phyloP scores from a whole-genome alignment of 1,139 yeast genomes.

The Diutina mesorugosa region DNA sequence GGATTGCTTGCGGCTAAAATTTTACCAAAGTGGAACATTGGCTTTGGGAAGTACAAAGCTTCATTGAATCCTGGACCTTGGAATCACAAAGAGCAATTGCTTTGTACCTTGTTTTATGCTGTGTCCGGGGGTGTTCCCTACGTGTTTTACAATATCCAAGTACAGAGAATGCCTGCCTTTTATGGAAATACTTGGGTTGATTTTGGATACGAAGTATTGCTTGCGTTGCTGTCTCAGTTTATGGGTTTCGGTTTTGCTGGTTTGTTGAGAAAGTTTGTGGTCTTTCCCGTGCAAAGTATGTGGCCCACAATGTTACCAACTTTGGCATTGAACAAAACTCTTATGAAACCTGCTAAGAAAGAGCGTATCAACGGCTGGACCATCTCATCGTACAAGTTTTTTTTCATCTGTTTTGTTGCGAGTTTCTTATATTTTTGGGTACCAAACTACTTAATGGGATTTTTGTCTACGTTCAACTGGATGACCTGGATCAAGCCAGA shows the following conservation, averaged over 20 bases:
- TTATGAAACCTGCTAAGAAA: conserved; percentile 26
- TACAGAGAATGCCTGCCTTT: conserved; percentile 11
- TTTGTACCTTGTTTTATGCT: conserved; percentile 34
- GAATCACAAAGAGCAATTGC: conserved; percentile 59
- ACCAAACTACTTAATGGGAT: conserved; percentile 38
- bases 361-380: conserved; percentile 40
- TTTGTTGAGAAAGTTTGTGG: conserved; percentile 31
- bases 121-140: conserved; percentile 28
- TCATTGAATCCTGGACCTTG: conserved; percentile 50
- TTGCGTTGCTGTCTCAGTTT: conserved; percentile 22
- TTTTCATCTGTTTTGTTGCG: conserved; percentile 16
- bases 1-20: conserved; percentile 27
- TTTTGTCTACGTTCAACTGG: conserved; percentile 48
- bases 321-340: conserved; percentile 43
- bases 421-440: conserved; percentile 45
- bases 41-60: conserved; percentile 18
- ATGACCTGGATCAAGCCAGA: conserved; percentile 49
- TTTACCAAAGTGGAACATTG: conserved; percentile 38
- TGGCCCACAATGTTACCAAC: conserved; percentile 49
- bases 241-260: conserved; percentile 3
- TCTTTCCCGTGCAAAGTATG: conserved; percentile 41
- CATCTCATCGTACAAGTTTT: conserved; percentile 32
- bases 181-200: conserved; percentile 30
- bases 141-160: conserved; percentile 29
- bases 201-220: conserved; percentile 30